Conservation (phyloP, 106 monocot genomes). For the Iris macrosiphon region DNA sequence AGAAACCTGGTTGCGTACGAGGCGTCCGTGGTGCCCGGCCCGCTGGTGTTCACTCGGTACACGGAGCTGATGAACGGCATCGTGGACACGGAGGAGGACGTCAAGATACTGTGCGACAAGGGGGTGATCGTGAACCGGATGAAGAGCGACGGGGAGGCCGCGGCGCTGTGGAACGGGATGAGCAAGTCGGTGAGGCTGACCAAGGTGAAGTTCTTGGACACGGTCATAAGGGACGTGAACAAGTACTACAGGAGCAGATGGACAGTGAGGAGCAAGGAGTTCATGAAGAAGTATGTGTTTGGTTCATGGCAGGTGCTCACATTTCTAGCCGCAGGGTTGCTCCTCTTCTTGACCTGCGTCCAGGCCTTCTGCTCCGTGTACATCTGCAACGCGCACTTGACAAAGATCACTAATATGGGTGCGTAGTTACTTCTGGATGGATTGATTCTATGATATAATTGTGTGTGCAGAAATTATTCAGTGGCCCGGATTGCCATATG, state of each 20-base stretch:
- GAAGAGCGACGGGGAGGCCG: conserved; percentile 24
- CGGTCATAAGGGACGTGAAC: conserved; percentile 22
- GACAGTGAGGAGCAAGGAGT: conserved; percentile 7
- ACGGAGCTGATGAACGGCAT: conserved; percentile 34
- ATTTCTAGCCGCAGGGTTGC: not conserved
- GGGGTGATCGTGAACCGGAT: conserved; percentile 15
- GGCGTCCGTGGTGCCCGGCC: conserved; percentile 1
- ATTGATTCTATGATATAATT: too few species aligned
- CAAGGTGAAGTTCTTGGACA: conserved; percentile 17
- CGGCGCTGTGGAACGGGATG: conserved; percentile 30
- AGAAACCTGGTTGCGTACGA: conserved; percentile 29
- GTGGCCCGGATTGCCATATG: too few species aligned
- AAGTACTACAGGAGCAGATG: conserved; percentile 13
- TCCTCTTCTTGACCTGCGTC: conserved; percentile 9
- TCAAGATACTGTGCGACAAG: conserved; percentile 7
- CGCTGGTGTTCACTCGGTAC: conserved; percentile 18
- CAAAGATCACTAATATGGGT: not conserved
- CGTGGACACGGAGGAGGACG: conserved; percentile 9
- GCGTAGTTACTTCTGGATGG: too few species aligned
- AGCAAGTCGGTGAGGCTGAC: conserved; percentile 19
- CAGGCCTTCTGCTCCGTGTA: conserved; percentile 15
- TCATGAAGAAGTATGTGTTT: conserved; percentile 6
- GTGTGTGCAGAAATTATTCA: too few species aligned
- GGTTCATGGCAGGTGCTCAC: conserved; percentile 14
- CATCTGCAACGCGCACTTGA: conserved; percentile 1